These are phyloP conservation scores for Phtheirospermum japonicum DNA, from an alignment of 257 asterid genomes.

Conservation along the genomic window DNA sequence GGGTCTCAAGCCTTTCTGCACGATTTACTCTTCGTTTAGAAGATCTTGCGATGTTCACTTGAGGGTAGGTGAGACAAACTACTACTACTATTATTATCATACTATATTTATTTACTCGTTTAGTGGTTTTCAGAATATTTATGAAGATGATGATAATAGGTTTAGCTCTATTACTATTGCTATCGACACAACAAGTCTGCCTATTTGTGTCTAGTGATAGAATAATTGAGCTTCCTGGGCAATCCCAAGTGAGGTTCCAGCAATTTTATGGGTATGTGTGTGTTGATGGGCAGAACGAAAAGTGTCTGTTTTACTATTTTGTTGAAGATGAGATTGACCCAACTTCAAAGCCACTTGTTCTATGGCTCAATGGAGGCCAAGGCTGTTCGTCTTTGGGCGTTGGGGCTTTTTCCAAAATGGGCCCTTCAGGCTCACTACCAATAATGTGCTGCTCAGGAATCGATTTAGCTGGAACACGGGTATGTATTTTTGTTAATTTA, in stretches of 20 bases:
- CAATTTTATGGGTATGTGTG: constrained; percentile 69
- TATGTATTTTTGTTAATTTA: background rate
- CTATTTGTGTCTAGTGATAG: constrained; percentile 37
- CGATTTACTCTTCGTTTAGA: background rate
- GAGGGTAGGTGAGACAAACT: too few species aligned
- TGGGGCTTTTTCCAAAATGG: constrained; percentile 83
- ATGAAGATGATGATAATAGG: too few species aligned
- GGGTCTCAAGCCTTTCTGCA: constrained; percentile 37
- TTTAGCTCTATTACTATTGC: constrained; percentile 25
- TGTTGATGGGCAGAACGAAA: constrained; percentile 41
- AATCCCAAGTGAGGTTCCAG: constrained; percentile 59
- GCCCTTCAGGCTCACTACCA: constrained; percentile 68
- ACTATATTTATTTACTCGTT: too few species aligned
- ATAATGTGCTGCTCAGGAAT: constrained; percentile 49
- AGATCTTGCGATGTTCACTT: too few species aligned
- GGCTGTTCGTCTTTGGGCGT: constrained; percentile 85
- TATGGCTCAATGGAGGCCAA: constrained; percentile 91
- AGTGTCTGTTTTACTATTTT: constrained; percentile 64
- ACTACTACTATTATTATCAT: too few species aligned
- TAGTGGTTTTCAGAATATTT: too few species aligned
- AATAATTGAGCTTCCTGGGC: constrained; percentile 61
- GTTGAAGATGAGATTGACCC: constrained; percentile 67
- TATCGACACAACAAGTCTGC: constrained; percentile 21
- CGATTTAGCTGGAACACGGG: constrained; percentile 78
- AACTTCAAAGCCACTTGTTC: constrained; percentile 61